Evolutionary conservation across 75 land plant genomes (phyloP), one percentile per base, ranked within the genome.

Genomic region (Selaginella tamariscina): DNA sequence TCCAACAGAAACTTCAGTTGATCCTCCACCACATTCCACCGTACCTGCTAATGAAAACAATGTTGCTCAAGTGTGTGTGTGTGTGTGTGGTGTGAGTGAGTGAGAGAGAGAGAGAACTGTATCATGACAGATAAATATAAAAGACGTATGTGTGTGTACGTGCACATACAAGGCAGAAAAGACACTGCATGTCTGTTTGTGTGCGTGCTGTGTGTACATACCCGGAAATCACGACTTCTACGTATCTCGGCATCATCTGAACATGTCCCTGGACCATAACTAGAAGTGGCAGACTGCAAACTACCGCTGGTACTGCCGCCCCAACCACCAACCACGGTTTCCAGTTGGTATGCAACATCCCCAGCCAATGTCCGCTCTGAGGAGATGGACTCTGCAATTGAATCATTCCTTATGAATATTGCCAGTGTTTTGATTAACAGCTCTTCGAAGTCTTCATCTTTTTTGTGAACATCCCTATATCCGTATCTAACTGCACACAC

Each of bases 1-100:
- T 59, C 49, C 30, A 56, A 18, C 63, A 71, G 11, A 29, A 20
- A 71, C 27, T 31, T 55, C 0, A 66, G 15, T 20, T 76, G 68
- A 32, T 76, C 76, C 0, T 65, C 32, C 29, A 31, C 20, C 20
- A 29, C 67, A 5, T 39, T 5, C 5, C 15, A 15, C 49, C 15
- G 11, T 5, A 39, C 15, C 49, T 15, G 49, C 49, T 15, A 15
- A 5, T 39, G 49, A 15, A n/a, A n/a, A n/a, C n/a, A n/a, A n/a
- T n/a, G n/a, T n/a, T n/a, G n/a, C n/a, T n/a, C n/a, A n/a, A n/a
- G n/a, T n/a, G n/a, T n/a, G n/a, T n/a, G n/a, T n/a, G n/a, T n/a
- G n/a, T n/a, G n/a, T n/a, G n/a, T n/a, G n/a, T n/a, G n/a, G n/a
- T n/a, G n/a, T n/a, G n/a, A n/a, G n/a, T n/a, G n/a, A n/a, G n/a